Evolutionary conservation across 805 yeast species (phyloP).

Genomic region (Teunomyces kruisii): DNA sequence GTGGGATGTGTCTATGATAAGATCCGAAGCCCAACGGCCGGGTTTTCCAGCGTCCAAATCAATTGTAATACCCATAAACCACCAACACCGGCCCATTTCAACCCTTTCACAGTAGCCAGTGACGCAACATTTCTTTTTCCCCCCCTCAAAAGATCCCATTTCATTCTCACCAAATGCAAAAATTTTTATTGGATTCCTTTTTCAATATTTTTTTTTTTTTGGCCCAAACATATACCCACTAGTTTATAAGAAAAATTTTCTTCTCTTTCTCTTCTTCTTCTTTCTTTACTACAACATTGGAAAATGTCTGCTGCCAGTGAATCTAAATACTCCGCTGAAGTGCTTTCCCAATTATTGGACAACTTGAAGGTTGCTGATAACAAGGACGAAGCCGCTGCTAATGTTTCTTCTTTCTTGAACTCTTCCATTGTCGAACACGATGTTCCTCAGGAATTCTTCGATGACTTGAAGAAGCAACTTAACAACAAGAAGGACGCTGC

Average conservation of each 20-base stretch:
- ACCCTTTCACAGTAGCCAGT: not conserved
- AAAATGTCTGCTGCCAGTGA: constrained; percentile 56
- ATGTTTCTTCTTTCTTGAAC: constrained; percentile 90
- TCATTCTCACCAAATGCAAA: not conserved
- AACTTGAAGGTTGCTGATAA: constrained; percentile 92
- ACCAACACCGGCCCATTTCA: not conserved
- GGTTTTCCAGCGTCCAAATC: too few species aligned
- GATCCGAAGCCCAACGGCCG: too few species aligned
- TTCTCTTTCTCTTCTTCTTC: constrained; percentile 8
- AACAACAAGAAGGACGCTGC: constrained; percentile 72
- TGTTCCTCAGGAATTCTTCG: constrained; percentile 87
- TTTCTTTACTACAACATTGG: constrained; percentile 25
- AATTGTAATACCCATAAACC: not conserved
- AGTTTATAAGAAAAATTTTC: constrained; percentile 3
- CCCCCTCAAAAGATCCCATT: not conserved
- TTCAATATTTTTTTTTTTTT: constrained; percentile 2
- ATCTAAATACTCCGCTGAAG: constrained; percentile 67
- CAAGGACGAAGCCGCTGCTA: constrained; percentile 81
- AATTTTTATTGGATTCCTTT: not conserved
- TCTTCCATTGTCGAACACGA: constrained; percentile 98
- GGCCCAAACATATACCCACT: not conserved
- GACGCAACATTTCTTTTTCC: not conserved
- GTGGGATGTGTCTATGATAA: not conserved
- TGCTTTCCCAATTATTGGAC: constrained; percentile 89
- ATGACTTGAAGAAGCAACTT: constrained; percentile 71